These are phyloP conservation scores for Trichoderma asperelloides DNA, from an alignment of 495 filamentous ascomycete genomes.

Conservation along the genomic window DNA sequence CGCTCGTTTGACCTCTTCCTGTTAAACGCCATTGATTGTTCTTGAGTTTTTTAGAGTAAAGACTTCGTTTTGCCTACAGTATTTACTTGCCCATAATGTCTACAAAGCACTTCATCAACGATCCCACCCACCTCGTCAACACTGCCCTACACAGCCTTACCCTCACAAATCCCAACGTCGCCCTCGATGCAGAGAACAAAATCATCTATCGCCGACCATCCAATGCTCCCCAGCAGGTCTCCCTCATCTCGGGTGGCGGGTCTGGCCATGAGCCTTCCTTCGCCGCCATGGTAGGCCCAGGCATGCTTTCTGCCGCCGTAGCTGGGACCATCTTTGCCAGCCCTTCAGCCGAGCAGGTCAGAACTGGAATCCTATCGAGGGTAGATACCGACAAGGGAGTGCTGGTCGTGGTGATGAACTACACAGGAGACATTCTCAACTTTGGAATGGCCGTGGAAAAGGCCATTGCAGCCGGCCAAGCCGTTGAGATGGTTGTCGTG, in stretches of 20 bases:
- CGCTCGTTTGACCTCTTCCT: neutral
- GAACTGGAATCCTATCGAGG: constrained; percentile 61
- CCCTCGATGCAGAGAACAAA: constrained; percentile 74
- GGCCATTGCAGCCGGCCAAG: constrained; percentile 67
- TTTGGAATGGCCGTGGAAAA: constrained; percentile 95
- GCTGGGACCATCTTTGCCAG: constrained; percentile 91
- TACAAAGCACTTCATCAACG: constrained; percentile 87
- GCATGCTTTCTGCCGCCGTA: constrained; percentile 76
- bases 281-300: constrained; percentile 55
- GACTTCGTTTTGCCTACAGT: neutral
- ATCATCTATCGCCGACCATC: constrained; percentile 69
- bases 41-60: too few species aligned
- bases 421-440: constrained; percentile 81
- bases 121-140: constrained; percentile 71
- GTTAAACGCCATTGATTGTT: neutral
- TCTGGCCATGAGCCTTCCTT: constrained; percentile 92
- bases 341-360: constrained; percentile 79
- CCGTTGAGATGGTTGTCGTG: constrained; percentile 88
- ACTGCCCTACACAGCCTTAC: constrained; percentile 69
- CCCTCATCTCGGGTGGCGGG: constrained; percentile 82
- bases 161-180: constrained; percentile 75
- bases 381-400: constrained; percentile 63
- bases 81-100: constrained; percentile 29
- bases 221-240: constrained; percentile 44
- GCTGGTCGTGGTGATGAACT: constrained; percentile 60